Evolutionary conservation across 352 stramenopile species (phyloP).

Genomic region (Globisporangium barbulae): DNA sequence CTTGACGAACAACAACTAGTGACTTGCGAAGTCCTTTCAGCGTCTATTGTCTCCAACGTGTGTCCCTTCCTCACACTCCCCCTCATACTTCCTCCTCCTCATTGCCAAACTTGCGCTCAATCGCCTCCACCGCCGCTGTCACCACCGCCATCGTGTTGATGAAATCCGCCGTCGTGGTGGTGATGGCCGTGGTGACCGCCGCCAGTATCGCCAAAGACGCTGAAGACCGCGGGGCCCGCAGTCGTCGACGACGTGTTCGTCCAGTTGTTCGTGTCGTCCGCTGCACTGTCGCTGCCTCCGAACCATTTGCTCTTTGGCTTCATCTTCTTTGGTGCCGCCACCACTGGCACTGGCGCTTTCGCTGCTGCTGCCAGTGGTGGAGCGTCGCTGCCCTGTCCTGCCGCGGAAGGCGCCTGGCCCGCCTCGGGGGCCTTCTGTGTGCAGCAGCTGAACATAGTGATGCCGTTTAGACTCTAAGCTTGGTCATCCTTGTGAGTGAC

Average conservation of each 20-base stretch:
- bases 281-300: not conserved
- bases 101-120: not conserved
- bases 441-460: constrained; percentile 1
- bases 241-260: not conserved
- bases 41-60: too few species aligned
- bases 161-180: not conserved
- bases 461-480: too few species aligned
- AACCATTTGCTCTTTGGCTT: not conserved
- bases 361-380: not conserved
- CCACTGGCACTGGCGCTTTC: not conserved
- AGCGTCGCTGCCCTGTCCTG: not conserved
- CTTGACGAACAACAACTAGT: too few species aligned
- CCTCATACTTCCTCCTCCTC: not conserved
- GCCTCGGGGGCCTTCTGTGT: not conserved
- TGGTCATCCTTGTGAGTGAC: too few species aligned
- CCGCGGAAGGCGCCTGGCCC: not conserved
- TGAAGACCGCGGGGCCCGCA: not conserved
- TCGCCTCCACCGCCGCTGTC: not conserved
- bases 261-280: not conserved
- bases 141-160: not conserved
- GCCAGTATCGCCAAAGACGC: not conserved
- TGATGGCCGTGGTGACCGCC: not conserved
- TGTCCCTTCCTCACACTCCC: too few species aligned
- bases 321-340: not conserved
- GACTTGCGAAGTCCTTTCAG: too few species aligned